Percentiles rank a stretch among this genome's conserved stretches.
Conservation (phyloP, 2,329 filamentous ascomycete species). For the Fusarium foetens region DNA sequence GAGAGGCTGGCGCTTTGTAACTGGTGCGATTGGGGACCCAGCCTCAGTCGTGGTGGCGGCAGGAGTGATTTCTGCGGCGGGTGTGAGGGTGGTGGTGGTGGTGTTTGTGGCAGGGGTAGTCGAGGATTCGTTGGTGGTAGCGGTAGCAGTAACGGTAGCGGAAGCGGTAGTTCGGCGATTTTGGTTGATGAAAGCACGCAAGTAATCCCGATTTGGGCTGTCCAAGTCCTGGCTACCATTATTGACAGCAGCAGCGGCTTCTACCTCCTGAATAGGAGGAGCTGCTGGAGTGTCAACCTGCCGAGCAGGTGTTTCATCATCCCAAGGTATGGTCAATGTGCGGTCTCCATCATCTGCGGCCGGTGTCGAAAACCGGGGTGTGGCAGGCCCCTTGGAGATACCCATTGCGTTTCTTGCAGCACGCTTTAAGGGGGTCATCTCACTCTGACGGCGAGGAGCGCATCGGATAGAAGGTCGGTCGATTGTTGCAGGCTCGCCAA, state of each 20-base stretch:
- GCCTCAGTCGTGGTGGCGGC: slow-evolving; percentile 41
- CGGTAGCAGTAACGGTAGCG: slow-evolving; percentile 21
- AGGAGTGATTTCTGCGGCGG: slow-evolving; percentile 35
- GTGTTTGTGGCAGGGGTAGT: slow-evolving; percentile 35
- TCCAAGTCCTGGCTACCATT: slow-evolving; percentile 41
- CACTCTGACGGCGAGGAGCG: slow-evolving; percentile 6
- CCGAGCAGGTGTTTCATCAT: neutral
- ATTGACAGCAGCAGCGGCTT: slow-evolving; percentile 6
- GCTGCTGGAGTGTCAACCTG: neutral
- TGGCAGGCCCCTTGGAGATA: neutral
- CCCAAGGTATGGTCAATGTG: neutral
- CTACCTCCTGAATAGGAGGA: slow-evolving; percentile 11
- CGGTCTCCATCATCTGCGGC: neutral
- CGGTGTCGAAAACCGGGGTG: neutral
- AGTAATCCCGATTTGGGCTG: slow-evolving; percentile 50
- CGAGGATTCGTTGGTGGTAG: slow-evolving; percentile 44
- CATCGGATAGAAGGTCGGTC: neutral
- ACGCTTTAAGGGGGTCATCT: slow-evolving; percentile 1
- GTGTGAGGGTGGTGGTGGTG: slow-evolving; percentile 37
- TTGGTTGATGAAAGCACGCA: slow-evolving; percentile 51
- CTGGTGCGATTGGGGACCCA: slow-evolving; percentile 47
- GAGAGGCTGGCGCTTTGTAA: slow-evolving; percentile 46
- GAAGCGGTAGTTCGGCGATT: slow-evolving; percentile 44
- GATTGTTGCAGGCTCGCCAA: neutral
- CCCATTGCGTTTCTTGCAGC: neutral